Conservation (phyloP, 176 grass and related monocot genomes). For the Triticum aestivum region IWGSC_CS_RefSeq_v2.1 NC_057802.1:13115674-13116173, state of each 20-base stretch:
- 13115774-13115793: constrained; percentile 44
- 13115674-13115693: neutral
- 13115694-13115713: neutral
- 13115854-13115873: neutral
- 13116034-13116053: constrained; percentile 90
- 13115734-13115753: constrained; percentile 55
- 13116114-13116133: constrained; percentile 96
- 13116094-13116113: constrained; percentile 90
- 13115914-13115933: neutral
- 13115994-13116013: constrained; percentile 90
- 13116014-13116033: constrained; percentile 86
- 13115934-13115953: constrained; percentile 61
- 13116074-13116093: constrained; percentile 77
- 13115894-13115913: neutral
- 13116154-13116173: constrained; percentile 84
- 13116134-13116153: constrained; percentile 86
- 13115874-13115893: neutral
- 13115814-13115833: neutral
- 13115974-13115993: constrained; percentile 79
- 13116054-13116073: constrained; percentile 99
- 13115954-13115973: constrained; percentile 88
- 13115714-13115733: constrained; percentile 39
- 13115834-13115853: neutral
- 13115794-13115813: constrained; percentile 46
- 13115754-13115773: constrained; percentile 31